Evolutionary conservation across 2,329 filamentous ascomycete genomes (phyloP).

Genomic region (Aspergillus transmontanensis): DNA sequence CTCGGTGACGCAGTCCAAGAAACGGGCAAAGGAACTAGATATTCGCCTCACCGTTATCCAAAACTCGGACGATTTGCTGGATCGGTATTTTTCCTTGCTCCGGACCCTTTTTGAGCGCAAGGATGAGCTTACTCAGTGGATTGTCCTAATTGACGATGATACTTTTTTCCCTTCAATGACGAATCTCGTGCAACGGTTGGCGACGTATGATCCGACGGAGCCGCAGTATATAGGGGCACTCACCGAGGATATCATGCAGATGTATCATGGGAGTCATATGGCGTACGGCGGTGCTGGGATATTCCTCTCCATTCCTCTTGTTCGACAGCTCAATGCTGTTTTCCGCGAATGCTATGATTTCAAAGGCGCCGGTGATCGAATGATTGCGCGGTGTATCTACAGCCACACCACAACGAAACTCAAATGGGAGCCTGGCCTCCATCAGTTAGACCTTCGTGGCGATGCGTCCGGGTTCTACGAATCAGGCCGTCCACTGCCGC

Average conservation of each 20-base stretch:
- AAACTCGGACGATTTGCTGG: conserved; percentile 23
- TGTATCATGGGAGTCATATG: conserved; percentile 55
- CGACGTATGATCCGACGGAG: conserved; percentile 47
- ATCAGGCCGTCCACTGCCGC: conserved; percentile 48
- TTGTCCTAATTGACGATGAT: conserved; percentile 60
- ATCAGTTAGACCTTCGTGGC: conserved; percentile 56
- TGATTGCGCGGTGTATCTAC: conserved; percentile 58
- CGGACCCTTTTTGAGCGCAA: conserved; percentile 44
- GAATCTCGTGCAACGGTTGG: conserved; percentile 48
- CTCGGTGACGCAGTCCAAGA: conserved; percentile 21
- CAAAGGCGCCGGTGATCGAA: conserved; percentile 51
- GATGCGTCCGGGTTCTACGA: conserved; percentile 61
- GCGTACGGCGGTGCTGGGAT: conserved; percentile 61
- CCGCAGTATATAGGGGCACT: conserved; percentile 57
- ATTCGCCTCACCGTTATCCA: conserved; percentile 43
- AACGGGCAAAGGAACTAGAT: conserved; percentile 27
- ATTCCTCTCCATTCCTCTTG: conserved; percentile 56
- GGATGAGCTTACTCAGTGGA: conserved; percentile 51
- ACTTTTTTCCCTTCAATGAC: conserved; percentile 61
- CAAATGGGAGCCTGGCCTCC: conserved; percentile 52
- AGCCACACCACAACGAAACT: conserved; percentile 53
- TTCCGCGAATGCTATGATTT: conserved; percentile 51
- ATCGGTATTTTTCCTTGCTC: conserved; percentile 58
- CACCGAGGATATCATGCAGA: conserved; percentile 54
- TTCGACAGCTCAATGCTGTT: conserved; percentile 47